phyloP scores from a whole-genome alignment of 2,329 filamentous ascomycete genomes.

The Colletotrichum tanaceti region DNA sequence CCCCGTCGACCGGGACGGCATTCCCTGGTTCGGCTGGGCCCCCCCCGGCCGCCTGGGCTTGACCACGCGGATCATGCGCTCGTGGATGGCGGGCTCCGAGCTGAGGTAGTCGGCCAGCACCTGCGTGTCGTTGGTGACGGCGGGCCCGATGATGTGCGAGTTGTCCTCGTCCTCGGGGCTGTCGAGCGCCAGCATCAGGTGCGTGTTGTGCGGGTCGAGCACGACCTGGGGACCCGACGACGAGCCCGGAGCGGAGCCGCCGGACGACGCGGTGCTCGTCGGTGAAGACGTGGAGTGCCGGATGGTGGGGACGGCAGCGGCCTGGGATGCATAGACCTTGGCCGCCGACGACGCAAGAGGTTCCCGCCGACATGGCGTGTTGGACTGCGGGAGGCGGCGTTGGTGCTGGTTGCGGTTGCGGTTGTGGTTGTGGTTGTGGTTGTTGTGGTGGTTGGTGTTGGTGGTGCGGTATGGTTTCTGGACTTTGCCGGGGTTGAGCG shows the following conservation, averaged over 20 bases:
- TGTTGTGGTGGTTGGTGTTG: too few relatives aligned
- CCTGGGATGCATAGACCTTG: slow-evolving; percentile 12
- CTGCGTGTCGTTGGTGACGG: slow-evolving; percentile 69
- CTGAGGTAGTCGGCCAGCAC: slow-evolving; percentile 70
- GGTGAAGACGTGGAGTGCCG: slow-evolving; percentile 21
- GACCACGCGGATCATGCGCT: slow-evolving; percentile 45
- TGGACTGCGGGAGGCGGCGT: slow-evolving; percentile 7
- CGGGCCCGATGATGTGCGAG: slow-evolving; percentile 69
- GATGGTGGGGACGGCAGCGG: not conserved
- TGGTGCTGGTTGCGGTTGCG: too few relatives aligned
- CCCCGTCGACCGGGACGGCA: slow-evolving; percentile 17
- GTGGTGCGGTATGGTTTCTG: slow-evolving; percentile 26
- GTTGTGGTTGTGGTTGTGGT: too few relatives aligned
- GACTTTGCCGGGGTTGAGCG: slow-evolving; percentile 38
- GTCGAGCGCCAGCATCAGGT: slow-evolving; percentile 44
- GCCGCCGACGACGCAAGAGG: slow-evolving; percentile 21
- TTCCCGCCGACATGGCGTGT: slow-evolving; percentile 28
- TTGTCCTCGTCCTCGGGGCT: slow-evolving; percentile 54
- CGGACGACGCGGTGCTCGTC: slow-evolving; percentile 20
- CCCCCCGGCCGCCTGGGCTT: slow-evolving; percentile 33
- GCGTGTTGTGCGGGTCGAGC: slow-evolving; percentile 36
- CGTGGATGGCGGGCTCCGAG: slow-evolving; percentile 43
- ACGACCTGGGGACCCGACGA: slow-evolving; percentile 29
- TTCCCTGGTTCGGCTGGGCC: slow-evolving; percentile 19
- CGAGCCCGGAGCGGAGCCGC: not conserved